A percentile compares a stretch with the other conserved stretches of the same genome.
Conservation (phyloP, 352 stramenopile genomes). For the Phytophthora crassamura region DNA sequence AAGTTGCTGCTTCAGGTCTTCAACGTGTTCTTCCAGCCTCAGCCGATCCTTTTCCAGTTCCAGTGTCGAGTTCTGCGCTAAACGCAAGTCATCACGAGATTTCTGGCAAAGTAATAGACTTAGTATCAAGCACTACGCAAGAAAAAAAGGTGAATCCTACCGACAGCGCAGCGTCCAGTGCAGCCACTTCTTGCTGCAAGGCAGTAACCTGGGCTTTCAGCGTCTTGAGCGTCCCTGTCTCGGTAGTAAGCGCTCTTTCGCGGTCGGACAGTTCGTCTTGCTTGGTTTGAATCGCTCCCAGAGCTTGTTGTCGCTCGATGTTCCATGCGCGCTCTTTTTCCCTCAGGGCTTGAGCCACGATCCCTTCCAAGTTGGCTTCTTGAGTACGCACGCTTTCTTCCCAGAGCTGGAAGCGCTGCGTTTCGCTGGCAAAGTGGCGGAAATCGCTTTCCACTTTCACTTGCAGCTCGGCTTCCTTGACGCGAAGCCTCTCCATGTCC, state of each 20-base stretch:
- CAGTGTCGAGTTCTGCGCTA: constrained; percentile 14
- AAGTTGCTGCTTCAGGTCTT: constrained; percentile 31
- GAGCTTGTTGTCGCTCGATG: constrained; percentile 47
- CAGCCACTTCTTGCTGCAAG: constrained; percentile 30
- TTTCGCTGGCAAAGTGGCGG: constrained; percentile 50
- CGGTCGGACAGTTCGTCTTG: constrained; percentile 43
- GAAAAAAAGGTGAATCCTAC: constrained; percentile 12
- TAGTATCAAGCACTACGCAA: constrained; percentile 1
- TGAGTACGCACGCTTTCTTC: constrained; percentile 53
- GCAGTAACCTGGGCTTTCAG: constrained; percentile 27
- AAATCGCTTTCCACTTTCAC: constrained; percentile 54
- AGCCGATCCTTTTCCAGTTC: constrained; percentile 37
- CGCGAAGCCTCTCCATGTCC: constrained; percentile 66
- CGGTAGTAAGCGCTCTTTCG: constrained; percentile 28
- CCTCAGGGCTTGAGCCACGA: constrained; percentile 45
- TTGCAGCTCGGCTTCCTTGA: constrained; percentile 61
- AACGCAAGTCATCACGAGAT: constrained; percentile 27
- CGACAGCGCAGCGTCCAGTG: constrained; percentile 32
- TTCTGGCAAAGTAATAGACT: constrained; percentile 16
- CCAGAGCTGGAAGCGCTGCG: constrained; percentile 53
- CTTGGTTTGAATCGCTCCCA: constrained; percentile 34
- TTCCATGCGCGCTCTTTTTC: constrained; percentile 62
- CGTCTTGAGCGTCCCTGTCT: constrained; percentile 33
- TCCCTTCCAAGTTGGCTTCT: constrained; percentile 53
- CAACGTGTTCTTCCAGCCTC: constrained; percentile 27